Conservation (phyloP, 2,329 filamentous ascomycete species). For the Fusarium gaditjirri region DNA sequence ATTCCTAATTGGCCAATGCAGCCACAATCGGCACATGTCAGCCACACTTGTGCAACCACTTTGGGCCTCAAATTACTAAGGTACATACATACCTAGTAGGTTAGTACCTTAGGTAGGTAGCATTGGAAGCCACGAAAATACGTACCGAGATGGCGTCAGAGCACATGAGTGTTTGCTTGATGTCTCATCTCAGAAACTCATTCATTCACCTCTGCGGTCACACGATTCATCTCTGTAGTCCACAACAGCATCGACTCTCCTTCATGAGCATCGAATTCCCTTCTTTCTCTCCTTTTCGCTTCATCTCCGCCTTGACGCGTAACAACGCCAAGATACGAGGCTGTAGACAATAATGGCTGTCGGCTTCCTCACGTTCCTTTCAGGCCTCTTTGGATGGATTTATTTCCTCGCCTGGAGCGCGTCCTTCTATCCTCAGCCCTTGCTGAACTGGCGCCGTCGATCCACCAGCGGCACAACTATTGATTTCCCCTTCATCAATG, state of each 20-base stretch:
- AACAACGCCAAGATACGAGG: neutral
- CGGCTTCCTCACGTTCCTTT: conserved; percentile 60
- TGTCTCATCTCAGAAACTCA: neutral
- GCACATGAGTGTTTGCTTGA: conserved; percentile 23
- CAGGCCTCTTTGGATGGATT: conserved; percentile 76
- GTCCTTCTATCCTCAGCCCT: conserved; percentile 92
- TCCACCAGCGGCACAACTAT: conserved; percentile 87
- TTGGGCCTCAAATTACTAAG: neutral
- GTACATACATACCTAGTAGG: too few species aligned
- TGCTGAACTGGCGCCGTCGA: conserved; percentile 80
- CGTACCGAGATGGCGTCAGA: conserved; percentile 36
- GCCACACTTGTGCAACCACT: conserved; percentile 29
- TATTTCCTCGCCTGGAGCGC: conserved; percentile 83
- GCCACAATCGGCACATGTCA: conserved; percentile 30
- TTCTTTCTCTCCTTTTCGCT: neutral
- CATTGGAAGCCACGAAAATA: neutral
- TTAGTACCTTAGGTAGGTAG: too few species aligned
- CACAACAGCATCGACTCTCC: neutral
- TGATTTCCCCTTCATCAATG: conserved; percentile 85
- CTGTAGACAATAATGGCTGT: conserved; percentile 27
- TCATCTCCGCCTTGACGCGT: neutral
- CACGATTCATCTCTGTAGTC: conserved; percentile 10
- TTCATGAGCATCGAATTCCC: neutral
- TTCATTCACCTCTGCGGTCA: conserved; percentile 14
- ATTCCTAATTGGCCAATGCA: conserved; percentile 24